These are phyloP conservation scores for Fusarium foetens DNA, from an alignment of 2,329 filamentous ascomycete species.

Conservation along the genomic window DNA sequence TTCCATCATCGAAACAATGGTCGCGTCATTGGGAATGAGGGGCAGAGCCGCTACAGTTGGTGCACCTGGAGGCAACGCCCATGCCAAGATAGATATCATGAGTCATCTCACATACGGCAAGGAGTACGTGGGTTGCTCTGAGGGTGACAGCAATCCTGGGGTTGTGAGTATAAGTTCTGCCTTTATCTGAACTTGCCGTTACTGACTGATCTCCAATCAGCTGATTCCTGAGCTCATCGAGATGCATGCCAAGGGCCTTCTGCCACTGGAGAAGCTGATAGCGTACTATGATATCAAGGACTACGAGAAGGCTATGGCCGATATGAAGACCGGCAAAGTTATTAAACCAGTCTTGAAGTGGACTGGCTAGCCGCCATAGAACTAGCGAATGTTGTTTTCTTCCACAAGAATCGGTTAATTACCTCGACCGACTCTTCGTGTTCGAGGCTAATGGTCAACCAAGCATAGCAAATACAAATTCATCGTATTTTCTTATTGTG, in stretches of 20 bases:
- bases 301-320: not conserved
- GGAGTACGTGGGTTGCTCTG: slow-evolving; percentile 25
- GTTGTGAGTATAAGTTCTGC: not conserved
- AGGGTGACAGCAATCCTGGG: slow-evolving; percentile 17
- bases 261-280: slow-evolving; percentile 6
- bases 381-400: fast-evolving
- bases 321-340: not conserved
- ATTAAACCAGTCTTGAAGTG: slow-evolving; percentile 5
- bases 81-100: slow-evolving; percentile 21
- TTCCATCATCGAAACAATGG: slow-evolving; percentile 18
- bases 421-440: too few species aligned
- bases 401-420: not conserved
- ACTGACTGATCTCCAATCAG: not conserved
- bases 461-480: fast-evolving
- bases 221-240: slow-evolving; percentile 9
- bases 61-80: not conserved
- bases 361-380: not conserved
- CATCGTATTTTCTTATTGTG: too few species aligned
- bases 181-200: fast-evolving
- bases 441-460: too few species aligned
- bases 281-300: not conserved
- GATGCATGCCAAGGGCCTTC: not conserved
- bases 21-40: slow-evolving; percentile 5
- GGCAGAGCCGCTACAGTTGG: slow-evolving; percentile 21
- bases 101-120: slow-evolving; percentile 12